Evolutionary conservation across 2,329 filamentous ascomycete species (phyloP).

Genomic region (Alternaria ethzedia): DNA sequence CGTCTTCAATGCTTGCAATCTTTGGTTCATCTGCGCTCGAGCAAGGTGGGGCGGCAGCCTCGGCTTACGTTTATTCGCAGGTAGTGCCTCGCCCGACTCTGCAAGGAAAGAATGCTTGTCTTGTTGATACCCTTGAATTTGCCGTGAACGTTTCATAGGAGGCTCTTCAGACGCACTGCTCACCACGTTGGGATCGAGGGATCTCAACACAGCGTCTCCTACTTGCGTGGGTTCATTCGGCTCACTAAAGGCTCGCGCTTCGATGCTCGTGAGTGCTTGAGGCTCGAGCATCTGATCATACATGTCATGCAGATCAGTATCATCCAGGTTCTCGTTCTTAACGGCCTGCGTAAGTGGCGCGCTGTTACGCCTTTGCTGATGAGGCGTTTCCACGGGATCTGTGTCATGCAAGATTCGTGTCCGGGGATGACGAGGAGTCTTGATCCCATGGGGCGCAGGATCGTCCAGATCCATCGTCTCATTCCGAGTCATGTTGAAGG

Average conservation of each 20-base stretch:
- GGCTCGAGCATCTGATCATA: not conserved
- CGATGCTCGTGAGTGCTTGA: conserved; percentile 4
- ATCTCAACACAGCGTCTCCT: conserved; percentile 20
- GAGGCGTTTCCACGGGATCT: conserved; percentile 18
- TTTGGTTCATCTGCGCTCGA: conserved; percentile 35
- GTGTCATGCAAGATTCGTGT: conserved; percentile 14
- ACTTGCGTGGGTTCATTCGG: conserved; percentile 13
- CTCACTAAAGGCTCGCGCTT: conserved; percentile 30
- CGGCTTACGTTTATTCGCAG: conserved; percentile 20
- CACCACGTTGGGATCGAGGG: conserved; percentile 37
- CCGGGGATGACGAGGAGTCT: conserved; percentile 38
- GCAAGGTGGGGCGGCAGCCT: conserved; percentile 29
- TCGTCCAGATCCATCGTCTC: conserved; percentile 56
- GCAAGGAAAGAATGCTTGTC: conserved; percentile 24
- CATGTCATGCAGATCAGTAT: not conserved
- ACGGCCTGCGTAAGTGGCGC: conserved; percentile 30
- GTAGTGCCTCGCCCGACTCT: conserved; percentile 37
- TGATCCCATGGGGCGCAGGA: conserved; percentile 32
- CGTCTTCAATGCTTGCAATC: conserved; percentile 18
- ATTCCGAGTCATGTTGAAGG: conserved; percentile 33
- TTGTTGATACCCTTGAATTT: conserved; percentile 4
- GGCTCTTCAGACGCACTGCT: conserved; percentile 14
- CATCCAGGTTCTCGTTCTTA: conserved; percentile 17
- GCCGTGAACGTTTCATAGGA: conserved; percentile 30
- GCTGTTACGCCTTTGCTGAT: conserved; percentile 39